Conservation (phyloP, 2,329 filamentous ascomycete species). For the Ceratocystis harringtonii region DNA sequence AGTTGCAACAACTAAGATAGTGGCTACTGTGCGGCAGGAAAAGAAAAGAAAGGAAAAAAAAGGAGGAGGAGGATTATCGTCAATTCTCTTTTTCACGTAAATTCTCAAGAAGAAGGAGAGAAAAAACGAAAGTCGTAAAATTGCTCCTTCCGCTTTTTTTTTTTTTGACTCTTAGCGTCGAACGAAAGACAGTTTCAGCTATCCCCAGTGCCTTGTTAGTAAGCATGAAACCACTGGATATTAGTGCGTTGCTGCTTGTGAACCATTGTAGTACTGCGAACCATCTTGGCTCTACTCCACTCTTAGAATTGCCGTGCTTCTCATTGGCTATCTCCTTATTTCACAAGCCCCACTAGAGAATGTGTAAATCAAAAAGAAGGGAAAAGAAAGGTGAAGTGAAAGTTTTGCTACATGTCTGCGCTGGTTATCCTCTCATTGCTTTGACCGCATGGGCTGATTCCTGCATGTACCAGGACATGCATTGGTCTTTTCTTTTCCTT, state of each 20-base stretch:
- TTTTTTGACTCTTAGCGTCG: not conserved
- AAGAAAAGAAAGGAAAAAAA: constrained; percentile 2
- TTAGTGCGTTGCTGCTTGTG: not conserved
- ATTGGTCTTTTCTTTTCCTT: not conserved
- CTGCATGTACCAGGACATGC: not conserved
- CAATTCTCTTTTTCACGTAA: not conserved
- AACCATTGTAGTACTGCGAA: not conserved
- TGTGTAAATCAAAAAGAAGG: no score
- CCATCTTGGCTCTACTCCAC: not conserved
- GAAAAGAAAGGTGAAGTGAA: not conserved
- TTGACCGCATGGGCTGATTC: not conserved
- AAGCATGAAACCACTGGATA: not conserved
- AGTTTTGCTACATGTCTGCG: not conserved
- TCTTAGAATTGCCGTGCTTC: not conserved
- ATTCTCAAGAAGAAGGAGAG: not conserved
- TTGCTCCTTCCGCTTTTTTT: not conserved
- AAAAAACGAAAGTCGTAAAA: not conserved
- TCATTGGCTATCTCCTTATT: not conserved
- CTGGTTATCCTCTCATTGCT: not conserved
- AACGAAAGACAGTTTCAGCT: not conserved
- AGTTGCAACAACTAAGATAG: not conserved
- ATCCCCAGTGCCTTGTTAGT: not conserved
- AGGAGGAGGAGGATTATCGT: not conserved
- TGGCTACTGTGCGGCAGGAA: not conserved
- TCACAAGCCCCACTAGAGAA: not conserved